These are phyloP conservation scores for Tylopilus sp. DNA, from an alignment of 768 basidiomycete species.

Conservation along the genomic window DNA sequence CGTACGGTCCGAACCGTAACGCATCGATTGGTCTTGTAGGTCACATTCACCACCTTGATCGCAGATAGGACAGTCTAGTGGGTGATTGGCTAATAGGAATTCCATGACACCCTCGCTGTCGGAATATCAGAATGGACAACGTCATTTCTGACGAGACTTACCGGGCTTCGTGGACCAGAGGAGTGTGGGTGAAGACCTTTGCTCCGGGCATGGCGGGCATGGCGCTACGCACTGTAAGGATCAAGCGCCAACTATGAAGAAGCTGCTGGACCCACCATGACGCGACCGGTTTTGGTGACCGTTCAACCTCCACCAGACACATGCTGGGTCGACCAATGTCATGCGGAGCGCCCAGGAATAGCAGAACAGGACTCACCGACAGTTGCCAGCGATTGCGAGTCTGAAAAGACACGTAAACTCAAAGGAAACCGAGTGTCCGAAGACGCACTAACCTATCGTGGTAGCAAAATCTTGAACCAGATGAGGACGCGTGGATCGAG, in stretches of 20 bases:
- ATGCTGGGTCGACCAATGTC: conserved; percentile 51
- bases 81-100: conserved; percentile 95
- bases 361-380: conserved; percentile 58
- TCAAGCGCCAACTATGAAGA: neutral
- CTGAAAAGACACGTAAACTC: conserved; percentile 36
- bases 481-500: conserved; percentile 12
- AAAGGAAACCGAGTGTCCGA: neutral
- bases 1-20: conserved; percentile 95
- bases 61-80: conserved; percentile 97
- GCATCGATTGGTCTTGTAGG: conserved; percentile 98
- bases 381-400: conserved; percentile 96
- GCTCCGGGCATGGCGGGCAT: conserved; percentile 97
- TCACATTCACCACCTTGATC: conserved; percentile 99
- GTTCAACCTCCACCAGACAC: conserved; percentile 97
- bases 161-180: conserved; percentile 86
- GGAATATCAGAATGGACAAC: conserved; percentile 7
- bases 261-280: conserved; percentile 62
- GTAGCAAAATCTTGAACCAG: conserved; percentile 64
- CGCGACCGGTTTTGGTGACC: conserved; percentile 91
- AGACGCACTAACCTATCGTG: conserved; percentile 64
- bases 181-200: conserved; percentile 92
- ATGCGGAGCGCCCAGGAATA: conserved; percentile 3
- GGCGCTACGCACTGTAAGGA: conserved; percentile 49
- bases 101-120: conserved; percentile 97
- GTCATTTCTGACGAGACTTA: conserved; percentile 27